Base-by-base conservation (phyloP, 1,139 yeast species). In the Blastobotrys illinoisensis region DNA sequence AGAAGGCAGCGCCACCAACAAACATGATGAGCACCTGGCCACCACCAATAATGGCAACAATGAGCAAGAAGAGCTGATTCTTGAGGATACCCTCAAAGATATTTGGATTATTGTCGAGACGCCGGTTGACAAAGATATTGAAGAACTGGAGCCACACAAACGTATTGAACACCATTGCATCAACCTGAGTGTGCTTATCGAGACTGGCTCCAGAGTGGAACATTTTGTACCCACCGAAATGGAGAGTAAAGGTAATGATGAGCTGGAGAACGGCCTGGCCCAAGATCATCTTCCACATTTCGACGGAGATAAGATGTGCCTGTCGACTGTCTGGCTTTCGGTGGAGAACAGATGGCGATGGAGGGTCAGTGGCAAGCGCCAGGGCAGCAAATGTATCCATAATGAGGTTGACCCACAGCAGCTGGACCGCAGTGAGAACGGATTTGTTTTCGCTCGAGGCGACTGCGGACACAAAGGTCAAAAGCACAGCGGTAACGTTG, bases 381-480 rank as follows among this genome's bases (percentile, higher is more conserved):
- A 93, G 78, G 2, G 99, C 99, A 3, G 99, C 99, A 61, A 93
- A 79, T 0, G 99, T 93, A 71, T 93, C 99, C 99, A 93, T 93
- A 66, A 93, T 93, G 71, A 93, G 78, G 71, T 93, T 93, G 51
- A 93, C 97, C 99, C 99, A 93, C 61, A 93, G 78, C 64, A 93
- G 80, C 73, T 93, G 99, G 48, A 93, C 99, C 0, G 99, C 99
- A 44, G 98, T 91, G 67, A 93, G 78, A 5, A 93, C 99, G 5
- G 97, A 88, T 51, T 79, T 74, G 64, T 90, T 91, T 51, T 83
- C 85, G 32, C 81, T 71, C 3, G 91, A 83, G 1, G 93, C 89
- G 53, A 93, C 95, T 5, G 99, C 95, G 44, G 97, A 87, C 26
- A 93, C 88, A 75, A 95, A 93, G 0, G 99, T 91, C 61, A 93